These are phyloP conservation scores for Crithidia mellificae DNA, from an alignment of 208 protist species.

Conservation along the genomic window DNA sequence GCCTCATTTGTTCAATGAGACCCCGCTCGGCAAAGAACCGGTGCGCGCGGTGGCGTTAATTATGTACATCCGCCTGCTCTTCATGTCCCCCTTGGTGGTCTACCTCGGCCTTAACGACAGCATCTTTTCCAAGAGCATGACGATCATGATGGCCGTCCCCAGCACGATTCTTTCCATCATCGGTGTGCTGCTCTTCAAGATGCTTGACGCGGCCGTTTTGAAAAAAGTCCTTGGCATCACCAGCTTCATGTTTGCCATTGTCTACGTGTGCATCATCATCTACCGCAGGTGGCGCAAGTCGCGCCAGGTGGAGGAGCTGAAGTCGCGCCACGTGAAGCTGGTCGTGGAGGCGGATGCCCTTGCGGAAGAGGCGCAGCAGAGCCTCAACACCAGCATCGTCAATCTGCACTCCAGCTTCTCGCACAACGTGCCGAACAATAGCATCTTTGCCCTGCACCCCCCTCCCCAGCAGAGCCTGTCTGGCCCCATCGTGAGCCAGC, in stretches of 20 bases:
- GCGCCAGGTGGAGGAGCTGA: conserved; percentile 36
- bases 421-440: conserved; percentile 42
- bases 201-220: conserved; percentile 24
- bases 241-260: conserved; percentile 42
- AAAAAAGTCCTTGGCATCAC: conserved; percentile 50
- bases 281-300: conserved; percentile 36
- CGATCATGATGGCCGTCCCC: conserved; percentile 59
- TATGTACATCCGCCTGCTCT: conserved; percentile 63
- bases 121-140: conserved; percentile 61
- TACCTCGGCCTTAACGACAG: conserved; percentile 51
- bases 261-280: conserved; percentile 47
- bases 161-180: conserved; percentile 49
- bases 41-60: conserved; percentile 51
- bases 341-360: conserved; percentile 48
- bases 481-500: background rate
- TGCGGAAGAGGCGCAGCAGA: conserved; percentile 42
- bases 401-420: conserved; percentile 50
- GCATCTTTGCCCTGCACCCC: conserved; percentile 30
- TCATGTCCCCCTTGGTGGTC: conserved; percentile 54
- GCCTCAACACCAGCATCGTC: conserved; percentile 38
- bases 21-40: conserved; percentile 43
- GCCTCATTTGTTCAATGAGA: conserved; percentile 36
- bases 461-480: background rate
- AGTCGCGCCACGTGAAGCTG: conserved; percentile 41
- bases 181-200: conserved; percentile 47